These are phyloP conservation scores for Mrakia hoshinonis DNA, from an alignment of 768 basidiomycete species.

Conservation along the genomic window DNA sequence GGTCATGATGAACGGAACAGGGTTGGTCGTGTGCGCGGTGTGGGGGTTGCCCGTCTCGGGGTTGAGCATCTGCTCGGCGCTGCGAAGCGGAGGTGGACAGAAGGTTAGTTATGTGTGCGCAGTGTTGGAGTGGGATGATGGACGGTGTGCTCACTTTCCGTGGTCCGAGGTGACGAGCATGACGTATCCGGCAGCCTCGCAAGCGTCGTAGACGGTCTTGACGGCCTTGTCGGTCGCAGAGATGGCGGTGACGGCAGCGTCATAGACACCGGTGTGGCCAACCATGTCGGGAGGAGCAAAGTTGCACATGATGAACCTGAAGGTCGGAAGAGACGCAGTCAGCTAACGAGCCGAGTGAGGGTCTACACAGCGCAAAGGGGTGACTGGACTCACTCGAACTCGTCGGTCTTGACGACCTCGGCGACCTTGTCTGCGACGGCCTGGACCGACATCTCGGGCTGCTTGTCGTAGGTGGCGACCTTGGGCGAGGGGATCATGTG, in stretches of 20 bases:
- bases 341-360: background rate
- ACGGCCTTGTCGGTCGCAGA: slow-evolving; percentile 82
- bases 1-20: slow-evolving; percentile 82
- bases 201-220: slow-evolving; percentile 75
- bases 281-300: slow-evolving; percentile 98
- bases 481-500: slow-evolving; percentile 86
- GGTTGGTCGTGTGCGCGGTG: slow-evolving; percentile 77
- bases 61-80: slow-evolving; percentile 46
- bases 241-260: slow-evolving; percentile 83
- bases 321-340: background rate
- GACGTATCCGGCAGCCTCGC: slow-evolving; percentile 74
- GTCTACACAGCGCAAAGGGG: background rate
- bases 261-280: slow-evolving; percentile 84
- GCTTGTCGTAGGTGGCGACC: slow-evolving; percentile 86
- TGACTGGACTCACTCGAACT: slow-evolving; percentile 48
- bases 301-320: slow-evolving; percentile 83
- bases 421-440: slow-evolving; percentile 88
- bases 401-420: slow-evolving; percentile 59
- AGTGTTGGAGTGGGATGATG: background rate
- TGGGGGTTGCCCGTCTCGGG: slow-evolving; percentile 65
- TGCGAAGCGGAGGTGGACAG: too few relatives aligned
- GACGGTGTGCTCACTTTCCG: slow-evolving; percentile 77
- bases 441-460: slow-evolving; percentile 82
- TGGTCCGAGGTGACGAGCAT: slow-evolving; percentile 86
- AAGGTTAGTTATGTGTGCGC: too few relatives aligned